phyloP scores from a whole-genome alignment of 345 rosid species.

The Nephelium lappaceum region DNA sequence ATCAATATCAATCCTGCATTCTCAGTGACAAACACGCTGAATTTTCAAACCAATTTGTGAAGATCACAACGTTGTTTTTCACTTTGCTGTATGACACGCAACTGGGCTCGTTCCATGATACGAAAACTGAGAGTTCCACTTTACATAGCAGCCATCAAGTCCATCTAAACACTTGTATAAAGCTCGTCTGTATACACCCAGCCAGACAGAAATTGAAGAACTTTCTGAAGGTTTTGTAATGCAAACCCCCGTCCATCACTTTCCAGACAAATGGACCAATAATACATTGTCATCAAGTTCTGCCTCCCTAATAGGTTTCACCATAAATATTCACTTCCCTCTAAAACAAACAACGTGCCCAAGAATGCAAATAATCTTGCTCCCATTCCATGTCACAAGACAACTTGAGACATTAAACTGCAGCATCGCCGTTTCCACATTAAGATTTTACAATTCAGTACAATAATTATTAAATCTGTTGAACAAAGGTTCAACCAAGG shows the following conservation, averaged over 20 bases:
- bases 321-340: not conserved
- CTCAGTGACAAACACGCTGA: not conserved
- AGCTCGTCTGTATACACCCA: not conserved
- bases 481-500: not conserved
- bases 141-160: not conserved
- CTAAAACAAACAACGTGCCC: not conserved
- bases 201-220: not conserved
- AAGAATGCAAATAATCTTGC: not conserved
- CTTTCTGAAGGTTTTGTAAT: conserved; percentile 1
- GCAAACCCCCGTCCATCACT: not conserved
- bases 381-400: not conserved
- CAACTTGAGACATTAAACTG: conserved; percentile 5
- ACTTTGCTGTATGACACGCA: too few species aligned
- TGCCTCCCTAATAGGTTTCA: not conserved
- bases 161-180: not conserved
- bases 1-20: not conserved
- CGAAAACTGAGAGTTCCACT: not conserved
- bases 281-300: not conserved
- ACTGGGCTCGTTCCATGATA: not conserved
- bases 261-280: not conserved
- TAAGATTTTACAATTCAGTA: conserved; percentile 7
- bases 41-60: too few species aligned
- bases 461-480: not conserved
- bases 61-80: too few species aligned
- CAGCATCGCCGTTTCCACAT: not conserved